Evolutionary conservation across 495 filamentous ascomycete genomes (phyloP).

Genomic region (Aspergillus bertholletiae): DNA sequence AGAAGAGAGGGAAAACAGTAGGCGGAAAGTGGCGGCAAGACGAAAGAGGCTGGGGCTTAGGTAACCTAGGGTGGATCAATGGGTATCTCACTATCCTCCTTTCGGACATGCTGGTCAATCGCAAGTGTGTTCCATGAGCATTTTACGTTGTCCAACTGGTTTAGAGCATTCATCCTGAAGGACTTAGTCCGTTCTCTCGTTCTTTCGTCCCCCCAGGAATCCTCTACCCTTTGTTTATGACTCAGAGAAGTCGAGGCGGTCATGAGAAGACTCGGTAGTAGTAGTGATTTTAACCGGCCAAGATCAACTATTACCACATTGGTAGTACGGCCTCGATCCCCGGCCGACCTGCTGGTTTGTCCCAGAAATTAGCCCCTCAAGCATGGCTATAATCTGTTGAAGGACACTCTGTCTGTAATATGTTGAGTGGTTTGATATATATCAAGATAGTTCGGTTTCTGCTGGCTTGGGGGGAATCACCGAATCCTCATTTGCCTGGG

Average conservation of each 20-base stretch:
- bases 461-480: not conserved
- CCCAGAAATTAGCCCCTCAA: not conserved
- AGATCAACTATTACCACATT: not conserved
- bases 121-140: not conserved
- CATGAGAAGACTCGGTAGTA: too few species aligned
- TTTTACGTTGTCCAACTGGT: not conserved
- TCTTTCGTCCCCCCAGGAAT: not conserved
- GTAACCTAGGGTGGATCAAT: constrained; percentile 6
- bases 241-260: too few species aligned
- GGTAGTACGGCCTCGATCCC: not conserved
- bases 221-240: too few species aligned
- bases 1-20: constrained; percentile 14
- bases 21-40: constrained; percentile 12
- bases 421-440: not conserved
- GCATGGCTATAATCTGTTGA: not conserved
- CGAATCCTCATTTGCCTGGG: too few species aligned
- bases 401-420: not conserved
- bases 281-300: too few species aligned
- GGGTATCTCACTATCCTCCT: constrained; percentile 10
- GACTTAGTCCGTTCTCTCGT: not conserved
- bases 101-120: constrained; percentile 10
- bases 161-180: not conserved
- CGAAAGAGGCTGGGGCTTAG: not conserved
- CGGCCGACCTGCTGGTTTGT: not conserved
- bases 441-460: not conserved